These are phyloP conservation scores for Zygosaccharomyces sapae DNA, from an alignment of 1,139 yeast species.

Conservation along the genomic window DNA sequence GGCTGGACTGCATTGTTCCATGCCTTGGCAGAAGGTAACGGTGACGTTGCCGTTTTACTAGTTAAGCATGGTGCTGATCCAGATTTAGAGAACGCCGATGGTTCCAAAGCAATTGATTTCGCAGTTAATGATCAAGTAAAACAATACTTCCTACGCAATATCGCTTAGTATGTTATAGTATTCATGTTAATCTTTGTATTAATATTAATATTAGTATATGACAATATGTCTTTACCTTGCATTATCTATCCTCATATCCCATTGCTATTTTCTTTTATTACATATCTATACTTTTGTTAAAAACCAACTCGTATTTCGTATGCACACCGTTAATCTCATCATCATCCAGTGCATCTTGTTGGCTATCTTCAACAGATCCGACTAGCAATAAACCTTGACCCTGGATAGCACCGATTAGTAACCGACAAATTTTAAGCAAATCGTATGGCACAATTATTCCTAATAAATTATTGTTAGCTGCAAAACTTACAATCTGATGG, in stretches of 20 bases:
- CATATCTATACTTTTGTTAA: constrained; percentile 67
- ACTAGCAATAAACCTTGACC: constrained; percentile 80
- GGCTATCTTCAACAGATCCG: constrained; percentile 37
- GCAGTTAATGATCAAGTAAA: constrained; percentile 59
- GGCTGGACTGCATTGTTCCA: constrained; percentile 91
- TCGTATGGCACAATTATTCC: constrained; percentile 78
- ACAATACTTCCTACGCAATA: constrained; percentile 37
- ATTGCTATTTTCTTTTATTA: constrained; percentile 28
- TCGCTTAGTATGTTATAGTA: constrained; percentile 37
- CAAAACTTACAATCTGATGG: constrained; percentile 65
- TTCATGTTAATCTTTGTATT: background rate
- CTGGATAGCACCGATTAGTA: constrained; percentile 68
- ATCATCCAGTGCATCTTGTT: constrained; percentile 28
- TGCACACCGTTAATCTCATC: constrained; percentile 74
- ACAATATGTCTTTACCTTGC: background rate
- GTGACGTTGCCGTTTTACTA: constrained; percentile 64
- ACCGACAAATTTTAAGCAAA: constrained; percentile 68
- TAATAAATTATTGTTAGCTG: constrained; percentile 73
- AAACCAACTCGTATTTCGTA: constrained; percentile 60
- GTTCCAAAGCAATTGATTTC: constrained; percentile 55
- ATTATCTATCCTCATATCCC: constrained; percentile 1
- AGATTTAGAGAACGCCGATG: constrained; percentile 46
- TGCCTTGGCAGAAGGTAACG: constrained; percentile 89
- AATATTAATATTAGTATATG: background rate
- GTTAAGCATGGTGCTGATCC: constrained; percentile 68